Base-by-base conservation (phyloP, 140 eudicot species). In the Stevia rebaudiana region DNA sequence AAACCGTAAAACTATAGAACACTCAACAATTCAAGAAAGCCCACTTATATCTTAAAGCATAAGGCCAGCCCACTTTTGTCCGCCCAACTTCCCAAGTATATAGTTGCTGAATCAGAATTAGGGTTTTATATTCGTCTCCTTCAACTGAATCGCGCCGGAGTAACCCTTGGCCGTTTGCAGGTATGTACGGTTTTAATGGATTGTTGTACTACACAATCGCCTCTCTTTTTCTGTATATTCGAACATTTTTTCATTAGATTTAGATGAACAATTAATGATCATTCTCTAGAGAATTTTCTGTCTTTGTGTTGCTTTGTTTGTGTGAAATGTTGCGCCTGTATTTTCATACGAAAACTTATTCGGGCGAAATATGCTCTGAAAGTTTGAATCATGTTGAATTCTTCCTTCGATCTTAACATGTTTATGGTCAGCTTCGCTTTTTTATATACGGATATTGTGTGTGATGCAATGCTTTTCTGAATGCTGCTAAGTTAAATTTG, bases 111-210 rank as follows among this genome's bases (percentile, higher is more conserved):
- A 35, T 28, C 46, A 40, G 15, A 71, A 22, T 35, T 73, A 73
- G 78, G 78, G 78, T 74, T 65, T 47, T 21, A 55, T 28, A 9
- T 47, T n/a, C 50, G 65, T 52, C 40, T 6, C 12, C 40, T 15
- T 21, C 77, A 52, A 63, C 65, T 54, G 61, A 63, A 64, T 47
- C 62, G 13, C 53, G 78, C 60, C 72, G 60, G 59, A 63, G 67
- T 15, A 54, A 11, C 46, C 12, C 48, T 51, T 23, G 8, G 18
- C 54, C 66, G 46, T 53, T 72, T 54, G 60, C 66, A 43, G 67
- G 72, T 74, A 65, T 24, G 69, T 40, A 28, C 1, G 10, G 16
- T 36, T 33, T 65, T 17, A 2, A n/a, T 30, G 31, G 11, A 31
- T 19, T 9, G 0, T 4, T 46, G 6, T 15, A 7, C 13, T 41